Evolutionary conservation across 2,329 filamentous ascomycete species (phyloP).

Genomic region (Talaromyces pinophilus): DNA sequence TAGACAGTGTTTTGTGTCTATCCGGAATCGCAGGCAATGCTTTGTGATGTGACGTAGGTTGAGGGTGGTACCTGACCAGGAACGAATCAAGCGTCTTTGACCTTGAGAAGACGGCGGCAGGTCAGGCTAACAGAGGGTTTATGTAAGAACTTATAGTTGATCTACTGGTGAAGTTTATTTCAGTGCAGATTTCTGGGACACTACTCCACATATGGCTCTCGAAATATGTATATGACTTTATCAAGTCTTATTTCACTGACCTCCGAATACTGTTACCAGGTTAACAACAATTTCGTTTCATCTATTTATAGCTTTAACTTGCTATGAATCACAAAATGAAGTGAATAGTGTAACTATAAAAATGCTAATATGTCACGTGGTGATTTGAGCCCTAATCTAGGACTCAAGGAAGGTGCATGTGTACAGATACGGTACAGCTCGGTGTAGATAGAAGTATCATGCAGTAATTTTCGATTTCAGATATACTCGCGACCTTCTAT

Average conservation of each 20-base stretch:
- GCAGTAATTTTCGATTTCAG: not conserved
- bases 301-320: not conserved
- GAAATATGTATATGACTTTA: not conserved
- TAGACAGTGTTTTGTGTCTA: not conserved
- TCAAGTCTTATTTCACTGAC: not conserved
- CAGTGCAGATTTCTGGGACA: not conserved
- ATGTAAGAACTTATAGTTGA: not conserved
- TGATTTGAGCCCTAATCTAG: not conserved
- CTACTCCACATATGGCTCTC: not conserved
- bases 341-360: not conserved
- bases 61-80: not conserved
- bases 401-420: not conserved
- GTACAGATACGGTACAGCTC: not conserved
- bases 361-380: slow-evolving; percentile 1
- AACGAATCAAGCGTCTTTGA: not conserved
- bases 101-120: not conserved
- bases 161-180: not conserved
- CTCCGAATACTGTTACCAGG: not conserved
- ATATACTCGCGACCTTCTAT: not conserved
- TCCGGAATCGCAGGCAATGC: not conserved
- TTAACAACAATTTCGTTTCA: not conserved
- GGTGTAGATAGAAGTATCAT: not conserved
- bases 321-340: not conserved
- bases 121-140: not conserved
- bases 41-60: not conserved